Conservation (phyloP, 257 asterid genomes). For the Fraxinus quadrangulata region DNA sequence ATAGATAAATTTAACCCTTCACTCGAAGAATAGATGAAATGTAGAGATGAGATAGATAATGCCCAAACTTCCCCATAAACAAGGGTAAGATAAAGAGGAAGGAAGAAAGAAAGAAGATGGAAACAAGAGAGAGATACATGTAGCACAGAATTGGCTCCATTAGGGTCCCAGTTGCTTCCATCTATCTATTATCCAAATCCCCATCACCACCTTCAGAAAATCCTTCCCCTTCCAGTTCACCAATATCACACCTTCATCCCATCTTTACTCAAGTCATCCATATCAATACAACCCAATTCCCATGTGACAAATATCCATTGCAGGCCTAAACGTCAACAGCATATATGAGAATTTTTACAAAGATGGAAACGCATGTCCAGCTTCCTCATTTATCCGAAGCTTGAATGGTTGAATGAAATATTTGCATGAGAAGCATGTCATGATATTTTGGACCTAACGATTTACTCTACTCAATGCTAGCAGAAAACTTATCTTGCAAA, state of each 20-base stretch:
- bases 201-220: background rate
- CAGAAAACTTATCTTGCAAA: background rate
- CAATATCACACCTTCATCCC: background rate
- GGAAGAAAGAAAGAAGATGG: background rate
- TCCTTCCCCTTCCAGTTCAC: background rate
- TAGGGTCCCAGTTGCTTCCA: background rate
- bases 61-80: background rate
- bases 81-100: background rate
- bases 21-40: background rate
- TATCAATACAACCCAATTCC: background rate
- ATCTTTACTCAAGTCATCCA: background rate
- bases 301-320: background rate
- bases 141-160: background rate
- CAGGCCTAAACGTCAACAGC: background rate
- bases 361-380: background rate
- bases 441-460: background rate
- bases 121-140: background rate
- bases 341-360: background rate
- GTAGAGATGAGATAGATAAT: background rate
- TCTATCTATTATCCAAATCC: background rate
- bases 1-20: background rate
- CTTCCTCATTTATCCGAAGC: background rate
- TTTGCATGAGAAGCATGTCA: background rate
- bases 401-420: background rate
- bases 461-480: background rate